phyloP scores from a whole-genome alignment of 352 stramenopile genomes.

The Pythium phragmiticola region DNA sequence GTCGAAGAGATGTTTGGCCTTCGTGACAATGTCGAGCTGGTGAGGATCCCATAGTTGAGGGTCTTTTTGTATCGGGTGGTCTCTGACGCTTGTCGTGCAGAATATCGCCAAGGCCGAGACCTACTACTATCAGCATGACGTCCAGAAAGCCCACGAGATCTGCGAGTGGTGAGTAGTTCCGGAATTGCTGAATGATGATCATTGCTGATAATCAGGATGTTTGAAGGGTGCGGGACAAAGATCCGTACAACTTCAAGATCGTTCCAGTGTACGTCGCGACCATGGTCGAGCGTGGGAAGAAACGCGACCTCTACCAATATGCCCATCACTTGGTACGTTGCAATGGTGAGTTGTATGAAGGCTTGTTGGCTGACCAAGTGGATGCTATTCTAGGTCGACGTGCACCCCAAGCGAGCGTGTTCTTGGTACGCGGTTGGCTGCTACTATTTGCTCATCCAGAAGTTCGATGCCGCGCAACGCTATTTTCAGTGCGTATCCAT shows the following conservation, averaged over 20 bases:
- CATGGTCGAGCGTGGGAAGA: constrained; percentile 90
- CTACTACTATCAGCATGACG: constrained; percentile 87
- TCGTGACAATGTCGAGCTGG: constrained; percentile 65
- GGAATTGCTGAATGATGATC: not conserved
- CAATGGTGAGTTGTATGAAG: not conserved
- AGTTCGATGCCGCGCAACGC: constrained; percentile 93
- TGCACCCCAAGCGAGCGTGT: constrained; percentile 90
- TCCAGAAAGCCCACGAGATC: constrained; percentile 74
- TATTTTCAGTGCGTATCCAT: constrained; percentile 88
- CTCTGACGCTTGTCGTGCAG: constrained; percentile 25
- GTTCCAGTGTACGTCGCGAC: constrained; percentile 88
- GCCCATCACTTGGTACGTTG: constrained; percentile 90
- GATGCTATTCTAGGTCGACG: constrained; percentile 72
- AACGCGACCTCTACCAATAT: constrained; percentile 94
- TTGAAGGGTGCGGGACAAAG: constrained; percentile 59
- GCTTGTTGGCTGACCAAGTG: not conserved
- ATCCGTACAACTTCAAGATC: constrained; percentile 82
- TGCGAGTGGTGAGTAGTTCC: constrained; percentile 53
- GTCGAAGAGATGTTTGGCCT: constrained; percentile 62
- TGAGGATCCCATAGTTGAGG: constrained; percentile 12
- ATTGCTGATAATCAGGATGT: constrained; percentile 3
- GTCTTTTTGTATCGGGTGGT: constrained; percentile 4
- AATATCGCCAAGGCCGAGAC: constrained; percentile 74
- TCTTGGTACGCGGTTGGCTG: constrained; percentile 96
- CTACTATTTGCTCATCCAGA: constrained; percentile 95